These are phyloP conservation scores for Rhodomyrtus tomentosa DNA, from an alignment of 345 rosid genomes.

Conservation along the genomic window DNA sequence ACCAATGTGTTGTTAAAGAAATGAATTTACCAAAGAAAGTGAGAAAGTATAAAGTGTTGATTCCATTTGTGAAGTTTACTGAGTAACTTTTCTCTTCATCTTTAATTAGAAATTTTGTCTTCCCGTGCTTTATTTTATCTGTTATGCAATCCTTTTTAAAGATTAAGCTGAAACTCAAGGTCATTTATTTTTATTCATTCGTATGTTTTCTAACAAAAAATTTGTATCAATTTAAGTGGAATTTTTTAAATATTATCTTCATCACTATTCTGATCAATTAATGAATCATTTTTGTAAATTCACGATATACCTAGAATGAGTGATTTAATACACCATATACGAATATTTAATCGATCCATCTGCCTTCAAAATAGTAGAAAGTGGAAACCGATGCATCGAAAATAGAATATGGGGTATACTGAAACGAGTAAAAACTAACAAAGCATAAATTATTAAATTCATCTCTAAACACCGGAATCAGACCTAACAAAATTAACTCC, in stretches of 20 bases:
- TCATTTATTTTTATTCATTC: neutral
- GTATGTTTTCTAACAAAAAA: neutral
- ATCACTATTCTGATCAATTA: neutral
- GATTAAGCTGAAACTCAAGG: neutral
- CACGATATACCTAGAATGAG: neutral
- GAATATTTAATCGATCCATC: too few relatives aligned
- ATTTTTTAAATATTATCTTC: neutral
- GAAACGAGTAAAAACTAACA: neutral
- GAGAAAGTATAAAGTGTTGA: neutral
- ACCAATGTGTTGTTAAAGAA: neutral
- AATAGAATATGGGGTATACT: too few relatives aligned
- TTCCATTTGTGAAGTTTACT: neutral
- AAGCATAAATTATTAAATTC: neutral
- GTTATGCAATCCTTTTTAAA: neutral
- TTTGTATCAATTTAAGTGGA: neutral
- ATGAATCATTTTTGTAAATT: neutral
- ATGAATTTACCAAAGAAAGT: neutral
- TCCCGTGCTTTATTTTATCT: neutral
- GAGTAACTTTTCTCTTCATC: neutral
- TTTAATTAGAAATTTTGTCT: neutral
- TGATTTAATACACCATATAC: neutral
- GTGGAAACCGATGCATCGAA: too few relatives aligned
- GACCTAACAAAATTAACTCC: neutral
- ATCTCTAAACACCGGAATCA: neutral
- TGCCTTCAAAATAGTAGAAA: too few relatives aligned